phyloP scores from a whole-genome alignment of 2,329 filamentous ascomycete genomes.

The Seiridium cupressi region DNA sequence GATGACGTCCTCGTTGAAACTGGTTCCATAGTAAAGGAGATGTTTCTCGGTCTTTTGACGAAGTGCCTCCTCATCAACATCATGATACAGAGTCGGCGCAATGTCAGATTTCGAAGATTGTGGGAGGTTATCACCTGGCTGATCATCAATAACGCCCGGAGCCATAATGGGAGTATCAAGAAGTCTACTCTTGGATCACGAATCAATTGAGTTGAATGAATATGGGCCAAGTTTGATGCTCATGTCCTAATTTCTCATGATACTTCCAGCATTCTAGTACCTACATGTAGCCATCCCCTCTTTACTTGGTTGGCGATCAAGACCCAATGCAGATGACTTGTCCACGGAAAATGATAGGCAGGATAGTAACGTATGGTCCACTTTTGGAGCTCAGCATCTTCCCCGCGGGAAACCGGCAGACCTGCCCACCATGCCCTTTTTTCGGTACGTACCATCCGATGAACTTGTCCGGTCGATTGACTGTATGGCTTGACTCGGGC shows the following conservation, averaged over 20 bases:
- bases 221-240: neutral
- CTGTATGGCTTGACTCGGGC: no score
- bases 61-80: neutral
- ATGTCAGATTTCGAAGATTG: neutral
- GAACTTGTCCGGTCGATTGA: no score
- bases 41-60: neutral
- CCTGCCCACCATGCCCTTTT: no score
- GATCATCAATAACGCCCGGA: neutral
- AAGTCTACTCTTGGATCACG: no score
- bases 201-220: neutral
- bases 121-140: neutral
- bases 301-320: no score
- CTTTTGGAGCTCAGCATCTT: neutral
- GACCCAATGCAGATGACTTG: no score
- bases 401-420: neutral
- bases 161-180: neutral
- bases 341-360: no score
- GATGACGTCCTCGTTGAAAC: conserved; percentile 34
- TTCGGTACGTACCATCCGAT: no score
- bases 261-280: no score
- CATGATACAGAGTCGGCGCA: neutral
- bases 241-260: no score
- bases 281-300: no score
- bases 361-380: neutral
- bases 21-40: conserved; percentile 23